Evolutionary conservation across 2,329 filamentous ascomycete species (phyloP), one percentile per base, ranked within the genome.

Genomic region (Alternaria ethzedia): DNA sequence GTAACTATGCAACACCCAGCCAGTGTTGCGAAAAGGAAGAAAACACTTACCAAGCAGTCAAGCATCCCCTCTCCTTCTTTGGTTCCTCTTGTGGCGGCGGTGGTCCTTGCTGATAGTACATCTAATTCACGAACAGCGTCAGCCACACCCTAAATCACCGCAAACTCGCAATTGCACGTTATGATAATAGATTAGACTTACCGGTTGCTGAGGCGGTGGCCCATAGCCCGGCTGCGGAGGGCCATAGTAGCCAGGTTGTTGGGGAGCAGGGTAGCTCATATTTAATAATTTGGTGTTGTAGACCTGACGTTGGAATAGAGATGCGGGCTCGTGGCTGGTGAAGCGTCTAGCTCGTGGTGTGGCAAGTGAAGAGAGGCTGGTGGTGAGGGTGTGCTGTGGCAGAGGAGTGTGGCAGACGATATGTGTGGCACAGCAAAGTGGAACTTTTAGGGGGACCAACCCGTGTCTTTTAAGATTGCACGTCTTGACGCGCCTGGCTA

Each of bases 1-100:
- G 4, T 3, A 4, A 12, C 10, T 10, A 3, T 12, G 23, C 25
- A 26, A 51, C 36, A 44, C 47, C 26, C 44, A 17, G 15, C 11
- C 43, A 26, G 11, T 13, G 10, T 11, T 43, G 23, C 11, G 51
- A n/a, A 13, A 36, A 15, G 21, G 17, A 32, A 9, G 17, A 17
- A 5, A 28, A 13, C 12, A 70, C 75, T 71, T 57, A 77, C 75
- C 75, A 79, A 52, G 73, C 72, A 28, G 68, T 65, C 64, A 79
- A 58, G 57, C 76, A 78, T 12, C 76, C 76, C 6, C 75, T 60
- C 32, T 78, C 75, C 55, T 79, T 78, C 69, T 78, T 74, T 21
- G 70, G 57, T 17, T 74, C 65, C 17, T 66, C 66, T 30, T 69
- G 67, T n/a, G 66, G 66, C 23, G 72, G 71, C 12, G 72, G 74